phyloP scores from a whole-genome alignment of 1,284 basidiomycete species.

The Pisolithus thermaeus region DNA sequence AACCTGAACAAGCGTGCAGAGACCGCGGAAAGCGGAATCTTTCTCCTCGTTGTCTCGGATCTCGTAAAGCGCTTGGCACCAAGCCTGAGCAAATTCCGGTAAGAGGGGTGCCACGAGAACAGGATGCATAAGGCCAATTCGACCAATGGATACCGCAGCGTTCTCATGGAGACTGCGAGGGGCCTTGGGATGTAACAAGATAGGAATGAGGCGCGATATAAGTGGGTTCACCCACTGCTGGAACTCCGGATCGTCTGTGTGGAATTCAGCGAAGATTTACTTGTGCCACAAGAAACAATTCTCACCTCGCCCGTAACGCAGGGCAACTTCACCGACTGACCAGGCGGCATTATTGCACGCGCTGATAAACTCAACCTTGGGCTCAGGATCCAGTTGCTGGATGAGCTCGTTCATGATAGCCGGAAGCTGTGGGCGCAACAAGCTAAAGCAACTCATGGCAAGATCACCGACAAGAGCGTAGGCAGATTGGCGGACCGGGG shows the following conservation, averaged over 20 bases:
- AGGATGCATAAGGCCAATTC: constrained; percentile 92
- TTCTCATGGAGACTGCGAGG: constrained; percentile 96
- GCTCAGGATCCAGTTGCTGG: constrained; percentile 85
- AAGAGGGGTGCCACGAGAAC: constrained; percentile 85
- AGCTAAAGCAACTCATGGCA: constrained; percentile 89
- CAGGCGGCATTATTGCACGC: constrained; percentile 99
- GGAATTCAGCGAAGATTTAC: constrained; percentile 8
- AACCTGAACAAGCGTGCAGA: constrained; percentile 92
- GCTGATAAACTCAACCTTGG: constrained; percentile 87
- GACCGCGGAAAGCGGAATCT: constrained; percentile 97
- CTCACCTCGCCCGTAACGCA: constrained; percentile 76
- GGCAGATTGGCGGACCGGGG: constrained; percentile 92
- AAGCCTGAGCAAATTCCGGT: constrained; percentile 87
- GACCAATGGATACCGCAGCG: constrained; percentile 97
- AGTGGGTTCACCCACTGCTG: constrained; percentile 85
- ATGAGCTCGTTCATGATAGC: constrained; percentile 89
- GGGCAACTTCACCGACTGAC: constrained; percentile 96
- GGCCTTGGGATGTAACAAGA: constrained; percentile 87
- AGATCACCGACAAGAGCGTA: constrained; percentile 97
- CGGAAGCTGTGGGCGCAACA: constrained; percentile 82
- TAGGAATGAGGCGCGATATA: constrained; percentile 86
- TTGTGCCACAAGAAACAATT: constrained; percentile 6
- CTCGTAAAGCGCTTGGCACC: constrained; percentile 97
- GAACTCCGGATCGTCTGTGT: constrained; percentile 72
- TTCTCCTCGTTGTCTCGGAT: constrained; percentile 99